Conservation (phyloP, 1,284 basidiomycete genomes). For the Fistulinella cinereoalba region DNA sequence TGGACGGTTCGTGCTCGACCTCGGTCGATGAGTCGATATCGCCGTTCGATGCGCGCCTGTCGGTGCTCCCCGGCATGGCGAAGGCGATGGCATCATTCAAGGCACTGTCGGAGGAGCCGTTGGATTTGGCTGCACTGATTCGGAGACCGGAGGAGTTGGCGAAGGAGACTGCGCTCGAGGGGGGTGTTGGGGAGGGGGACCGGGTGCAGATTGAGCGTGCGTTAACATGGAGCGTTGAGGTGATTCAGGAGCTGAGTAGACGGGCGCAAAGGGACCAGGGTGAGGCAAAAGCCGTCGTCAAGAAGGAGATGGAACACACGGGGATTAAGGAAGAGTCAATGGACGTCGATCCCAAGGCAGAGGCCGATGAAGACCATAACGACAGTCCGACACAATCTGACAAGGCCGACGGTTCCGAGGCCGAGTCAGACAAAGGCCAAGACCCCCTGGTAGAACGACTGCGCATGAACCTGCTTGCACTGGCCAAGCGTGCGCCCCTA, state of each 20-base stretch:
- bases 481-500: conserved; percentile 70
- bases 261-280: no score
- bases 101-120: no score
- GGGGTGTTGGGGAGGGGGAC: conserved; percentile 14
- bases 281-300: no score
- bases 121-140: no score
- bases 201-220: no score
- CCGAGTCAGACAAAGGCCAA: conserved; percentile 35
- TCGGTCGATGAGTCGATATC: not conserved
- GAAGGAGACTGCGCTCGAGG: no score
- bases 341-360: conserved; percentile 14
- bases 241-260: conserved; percentile 26
- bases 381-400: no score
- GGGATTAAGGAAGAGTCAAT: no score
- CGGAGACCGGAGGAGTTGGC: no score
- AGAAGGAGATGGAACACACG: no score
- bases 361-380: not conserved
- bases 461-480: conserved; percentile 65
- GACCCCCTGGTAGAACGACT: conserved; percentile 52
- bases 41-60: conserved; percentile 9
- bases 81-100: no score
- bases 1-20: not conserved
- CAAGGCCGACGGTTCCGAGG: no score
- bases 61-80: conserved; percentile 34
- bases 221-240: conserved; percentile 17